Evolutionary conservation across 2,329 filamentous ascomycete species (phyloP).

Genomic region (Scedosporium apiospermum): DNA sequence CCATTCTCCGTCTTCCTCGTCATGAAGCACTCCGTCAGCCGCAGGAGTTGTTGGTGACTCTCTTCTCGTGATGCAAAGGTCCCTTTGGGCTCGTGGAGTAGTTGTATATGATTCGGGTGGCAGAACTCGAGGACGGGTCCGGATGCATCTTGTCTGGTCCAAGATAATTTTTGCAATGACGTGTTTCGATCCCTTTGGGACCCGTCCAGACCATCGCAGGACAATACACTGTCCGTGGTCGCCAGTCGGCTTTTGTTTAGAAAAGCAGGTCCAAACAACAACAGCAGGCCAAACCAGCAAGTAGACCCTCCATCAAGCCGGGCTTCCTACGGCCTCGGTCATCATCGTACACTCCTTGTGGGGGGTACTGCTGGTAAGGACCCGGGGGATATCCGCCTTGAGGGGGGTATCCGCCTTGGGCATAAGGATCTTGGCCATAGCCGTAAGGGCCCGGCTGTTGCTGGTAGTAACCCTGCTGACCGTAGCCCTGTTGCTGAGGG

Average conservation of each 20-base stretch:
- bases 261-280: constrained; percentile 50
- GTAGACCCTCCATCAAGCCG: constrained; percentile 33
- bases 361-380: constrained; percentile 19
- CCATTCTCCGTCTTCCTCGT: no score
- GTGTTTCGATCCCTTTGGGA: no score
- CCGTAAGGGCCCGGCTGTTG: constrained; percentile 13
- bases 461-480: constrained; percentile 27
- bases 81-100: no score
- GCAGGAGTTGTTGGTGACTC: no score
- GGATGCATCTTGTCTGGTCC: no score
- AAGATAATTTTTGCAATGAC: no score
- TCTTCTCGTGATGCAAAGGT: no score
- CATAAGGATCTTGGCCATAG: constrained; percentile 18
- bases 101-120: no score
- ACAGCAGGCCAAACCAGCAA: constrained; percentile 46
- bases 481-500: constrained; percentile 22
- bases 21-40: no score
- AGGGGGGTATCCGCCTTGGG: constrained; percentile 22
- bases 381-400: constrained; percentile 30
- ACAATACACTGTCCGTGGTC: no score
- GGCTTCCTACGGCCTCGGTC: constrained; percentile 21
- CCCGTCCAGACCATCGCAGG: no score
- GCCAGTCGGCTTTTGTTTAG: constrained; percentile 19
- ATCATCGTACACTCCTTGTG: constrained; percentile 18
- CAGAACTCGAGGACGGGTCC: no score